A percentile compares a stretch with the other conserved stretches of the same genome.
These are phyloP conservation scores for Exserohilum rostratum DNA, from an alignment of 2,329 filamentous ascomycete species.

Conservation along the genomic window DNA sequence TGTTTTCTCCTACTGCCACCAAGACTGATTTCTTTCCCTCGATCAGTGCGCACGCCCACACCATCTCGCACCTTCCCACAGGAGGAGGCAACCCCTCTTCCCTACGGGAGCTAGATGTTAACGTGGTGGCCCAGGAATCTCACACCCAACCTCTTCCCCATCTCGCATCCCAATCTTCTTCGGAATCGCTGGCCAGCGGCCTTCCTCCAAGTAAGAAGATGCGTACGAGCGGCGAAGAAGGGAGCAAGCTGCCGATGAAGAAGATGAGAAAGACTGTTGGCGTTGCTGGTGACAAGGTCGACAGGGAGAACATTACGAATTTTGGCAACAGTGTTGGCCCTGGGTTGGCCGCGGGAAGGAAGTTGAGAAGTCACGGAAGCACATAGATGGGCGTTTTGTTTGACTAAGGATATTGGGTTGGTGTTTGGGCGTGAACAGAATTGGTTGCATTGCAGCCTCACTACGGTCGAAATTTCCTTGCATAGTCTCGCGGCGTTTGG, in stretches of 20 bases:
- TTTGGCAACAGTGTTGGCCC: constrained; percentile 50
- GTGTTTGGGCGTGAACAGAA: not conserved
- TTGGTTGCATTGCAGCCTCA: not conserved
- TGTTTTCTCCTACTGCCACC: constrained; percentile 29
- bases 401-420: not conserved
- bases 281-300: constrained; percentile 45
- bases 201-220: constrained; percentile 54
- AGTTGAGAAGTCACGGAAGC: constrained; percentile 48
- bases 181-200: constrained; percentile 33
- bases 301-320: constrained; percentile 51
- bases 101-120: constrained; percentile 58
- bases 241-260: constrained; percentile 53
- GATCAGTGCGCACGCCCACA: constrained; percentile 32
- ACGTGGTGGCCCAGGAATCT: constrained; percentile 46
- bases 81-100: constrained; percentile 28
- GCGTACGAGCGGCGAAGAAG: constrained; percentile 42
- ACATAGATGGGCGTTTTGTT: not conserved
- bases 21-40: constrained; percentile 36
- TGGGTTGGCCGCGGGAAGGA: constrained; percentile 43
- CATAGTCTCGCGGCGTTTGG: not conserved
- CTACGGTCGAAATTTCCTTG: not conserved
- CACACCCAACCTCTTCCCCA: constrained; percentile 38
- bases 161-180: constrained; percentile 39
- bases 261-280: constrained; percentile 52
- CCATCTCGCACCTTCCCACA: constrained; percentile 30